These are phyloP conservation scores for Russula sp. DNA, from an alignment of 768 basidiomycete species.

Conservation along the genomic window DNA sequence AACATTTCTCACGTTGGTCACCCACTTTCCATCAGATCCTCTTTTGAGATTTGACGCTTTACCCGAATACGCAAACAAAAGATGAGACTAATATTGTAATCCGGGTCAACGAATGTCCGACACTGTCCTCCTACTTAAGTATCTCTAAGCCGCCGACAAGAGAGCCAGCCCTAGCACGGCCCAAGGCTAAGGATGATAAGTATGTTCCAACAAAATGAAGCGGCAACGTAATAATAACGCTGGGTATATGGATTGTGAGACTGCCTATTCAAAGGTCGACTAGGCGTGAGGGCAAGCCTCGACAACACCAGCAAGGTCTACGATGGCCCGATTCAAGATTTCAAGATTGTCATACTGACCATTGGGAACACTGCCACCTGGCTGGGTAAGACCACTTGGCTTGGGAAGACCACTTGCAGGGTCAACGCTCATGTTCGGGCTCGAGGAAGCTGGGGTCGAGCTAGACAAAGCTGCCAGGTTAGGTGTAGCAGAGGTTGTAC, in stretches of 20 bases:
- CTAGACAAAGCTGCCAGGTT: background rate
- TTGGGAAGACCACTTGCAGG: constrained; percentile 1
- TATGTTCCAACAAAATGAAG: constrained; percentile 14
- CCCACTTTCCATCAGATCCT: background rate
- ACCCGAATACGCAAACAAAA: background rate
- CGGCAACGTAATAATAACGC: background rate
- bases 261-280: background rate
- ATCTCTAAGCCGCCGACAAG: background rate
- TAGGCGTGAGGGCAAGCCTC: background rate
- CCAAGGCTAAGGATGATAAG: background rate
- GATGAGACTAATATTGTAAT: background rate
- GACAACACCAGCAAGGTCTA: background rate
- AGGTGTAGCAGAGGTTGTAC: background rate
- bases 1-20: background rate
- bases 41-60: background rate
- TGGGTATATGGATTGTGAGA: constrained; percentile 10
- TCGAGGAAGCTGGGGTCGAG: background rate
- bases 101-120: constrained; percentile 2
- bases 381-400: constrained; percentile 1
- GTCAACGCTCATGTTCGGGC: background rate
- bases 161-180: constrained; percentile 5
- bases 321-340: background rate
- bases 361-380: background rate
- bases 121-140: background rate
- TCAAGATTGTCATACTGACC: background rate